Conservation (phyloP, 2,329 filamentous ascomycete genomes). For the Chrysoporthe austroafricana region DNA sequence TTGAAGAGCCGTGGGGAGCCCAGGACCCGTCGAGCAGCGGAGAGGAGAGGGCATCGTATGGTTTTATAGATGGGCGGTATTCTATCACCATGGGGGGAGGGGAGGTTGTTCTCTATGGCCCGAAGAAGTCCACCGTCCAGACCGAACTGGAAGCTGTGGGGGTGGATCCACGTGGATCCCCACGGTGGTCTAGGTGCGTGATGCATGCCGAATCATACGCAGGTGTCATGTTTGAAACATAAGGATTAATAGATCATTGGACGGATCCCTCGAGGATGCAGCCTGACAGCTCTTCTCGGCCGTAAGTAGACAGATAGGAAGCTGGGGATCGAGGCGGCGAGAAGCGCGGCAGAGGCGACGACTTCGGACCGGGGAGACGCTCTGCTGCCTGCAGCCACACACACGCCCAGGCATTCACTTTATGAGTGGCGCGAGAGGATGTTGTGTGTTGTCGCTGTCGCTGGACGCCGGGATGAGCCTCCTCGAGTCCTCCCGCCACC, state of each 20-base stretch:
- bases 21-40: neutral
- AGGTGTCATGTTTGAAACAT: constrained; percentile 15
- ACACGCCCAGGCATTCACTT: neutral
- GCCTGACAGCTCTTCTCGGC: neutral
- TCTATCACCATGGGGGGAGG: neutral
- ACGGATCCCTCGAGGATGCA: constrained; percentile 1
- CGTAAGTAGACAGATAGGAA: neutral
- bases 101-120: neutral
- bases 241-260: neutral
- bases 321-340: neutral
- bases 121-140: neutral
- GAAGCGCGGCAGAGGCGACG: neutral
- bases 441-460: no score
- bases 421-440: neutral
- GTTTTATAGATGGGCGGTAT: neutral
- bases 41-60: neutral
- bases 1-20: constrained; percentile 7
- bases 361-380: neutral
- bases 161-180: constrained; percentile 9
- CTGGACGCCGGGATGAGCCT: neutral
- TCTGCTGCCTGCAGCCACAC: neutral
- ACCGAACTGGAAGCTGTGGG: neutral
- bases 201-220: constrained; percentile 6
- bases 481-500: neutral
- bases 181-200: constrained; percentile 8